These are phyloP conservation scores for Fusarium protoensiforme DNA, from an alignment of 2,329 filamentous ascomycete genomes.

Conservation along the genomic window DNA sequence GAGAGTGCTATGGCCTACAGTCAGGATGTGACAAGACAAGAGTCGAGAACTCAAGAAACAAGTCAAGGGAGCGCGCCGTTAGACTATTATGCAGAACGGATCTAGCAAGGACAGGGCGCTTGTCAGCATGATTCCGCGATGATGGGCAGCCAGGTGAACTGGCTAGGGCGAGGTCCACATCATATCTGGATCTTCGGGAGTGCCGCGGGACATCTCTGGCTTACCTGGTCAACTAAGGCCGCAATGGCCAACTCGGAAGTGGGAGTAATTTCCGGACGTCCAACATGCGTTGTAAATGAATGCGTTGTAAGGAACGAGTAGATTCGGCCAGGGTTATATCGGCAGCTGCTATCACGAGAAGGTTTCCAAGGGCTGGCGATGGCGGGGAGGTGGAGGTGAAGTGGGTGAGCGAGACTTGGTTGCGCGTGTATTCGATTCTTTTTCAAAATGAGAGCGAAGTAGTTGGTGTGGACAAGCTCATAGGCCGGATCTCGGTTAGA, in stretches of 20 bases:
- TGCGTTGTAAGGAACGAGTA: constrained; percentile 39
- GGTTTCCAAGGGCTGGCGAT: constrained; percentile 28
- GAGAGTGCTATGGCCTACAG: constrained; percentile 57
- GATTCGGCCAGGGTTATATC: constrained; percentile 38
- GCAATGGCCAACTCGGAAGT: constrained; percentile 45
- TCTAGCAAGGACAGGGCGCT: constrained; percentile 40
- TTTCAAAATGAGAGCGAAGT: constrained; percentile 38
- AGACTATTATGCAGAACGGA: constrained; percentile 39
- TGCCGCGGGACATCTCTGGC: constrained; percentile 43
- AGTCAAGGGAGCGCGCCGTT: constrained; percentile 35
- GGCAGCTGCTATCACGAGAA: constrained; percentile 32
- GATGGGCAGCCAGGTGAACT: constrained; percentile 36
- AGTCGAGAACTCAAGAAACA: constrained; percentile 56
- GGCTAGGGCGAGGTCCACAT: constrained; percentile 39
- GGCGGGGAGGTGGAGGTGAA: constrained; percentile 14
- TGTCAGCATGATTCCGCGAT: constrained; percentile 44
- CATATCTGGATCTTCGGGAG: constrained; percentile 46
- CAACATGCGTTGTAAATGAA: constrained; percentile 40
- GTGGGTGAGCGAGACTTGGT: not conserved
- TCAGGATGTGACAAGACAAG: constrained; percentile 60
- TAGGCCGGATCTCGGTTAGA: constrained; percentile 15
- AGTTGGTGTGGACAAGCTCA: constrained; percentile 35
- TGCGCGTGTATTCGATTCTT: constrained; percentile 21
- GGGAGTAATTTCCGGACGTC: constrained; percentile 45
- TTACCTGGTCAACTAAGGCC: constrained; percentile 44